Conservation (phyloP, 345 rosid genomes). For the Hibiscus tridactylites region DNA sequence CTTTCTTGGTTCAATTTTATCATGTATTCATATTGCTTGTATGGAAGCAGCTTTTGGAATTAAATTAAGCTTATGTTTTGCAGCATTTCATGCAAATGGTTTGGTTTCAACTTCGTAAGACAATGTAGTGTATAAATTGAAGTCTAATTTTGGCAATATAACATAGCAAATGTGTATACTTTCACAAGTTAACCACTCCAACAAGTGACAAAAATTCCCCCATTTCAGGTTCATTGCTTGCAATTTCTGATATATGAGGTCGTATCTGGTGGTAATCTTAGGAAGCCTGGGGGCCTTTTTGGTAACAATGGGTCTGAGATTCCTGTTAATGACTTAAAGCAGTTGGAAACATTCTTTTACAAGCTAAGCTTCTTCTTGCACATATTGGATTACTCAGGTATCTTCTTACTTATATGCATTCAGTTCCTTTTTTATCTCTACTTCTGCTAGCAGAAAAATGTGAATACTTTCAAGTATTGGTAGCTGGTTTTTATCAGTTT, state of each 20-base stretch:
- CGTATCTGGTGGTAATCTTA: constrained; percentile 97
- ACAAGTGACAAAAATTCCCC: not conserved
- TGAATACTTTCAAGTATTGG: not conserved
- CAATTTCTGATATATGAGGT: constrained; percentile 95
- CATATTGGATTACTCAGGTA: constrained; percentile 91
- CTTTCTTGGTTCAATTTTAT: not conserved
- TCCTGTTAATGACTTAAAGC: constrained; percentile 89
- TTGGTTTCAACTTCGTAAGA: constrained; percentile 1
- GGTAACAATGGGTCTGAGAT: constrained; percentile 97
- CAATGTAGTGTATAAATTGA: not conserved
- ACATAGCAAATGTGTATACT: not conserved
- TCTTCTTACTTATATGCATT: constrained; percentile 10
- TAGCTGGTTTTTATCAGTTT: not conserved
- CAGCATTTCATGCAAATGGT: not conserved
- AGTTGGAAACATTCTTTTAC: constrained; percentile 91
- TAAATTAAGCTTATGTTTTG: not conserved
- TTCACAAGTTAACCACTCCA: not conserved
- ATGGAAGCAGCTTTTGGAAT: not conserved
- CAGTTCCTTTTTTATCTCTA: not conserved
- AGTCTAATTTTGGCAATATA: not conserved
- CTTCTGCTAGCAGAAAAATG: not conserved
- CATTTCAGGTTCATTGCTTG: constrained; percentile 84
- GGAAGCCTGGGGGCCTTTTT: constrained; percentile 97
- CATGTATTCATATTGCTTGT: not conserved
- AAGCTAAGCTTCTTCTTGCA: constrained; percentile 96